Conservation (phyloP, 1,139 yeast species). For the Yamadazyma triangularis region DNA sequence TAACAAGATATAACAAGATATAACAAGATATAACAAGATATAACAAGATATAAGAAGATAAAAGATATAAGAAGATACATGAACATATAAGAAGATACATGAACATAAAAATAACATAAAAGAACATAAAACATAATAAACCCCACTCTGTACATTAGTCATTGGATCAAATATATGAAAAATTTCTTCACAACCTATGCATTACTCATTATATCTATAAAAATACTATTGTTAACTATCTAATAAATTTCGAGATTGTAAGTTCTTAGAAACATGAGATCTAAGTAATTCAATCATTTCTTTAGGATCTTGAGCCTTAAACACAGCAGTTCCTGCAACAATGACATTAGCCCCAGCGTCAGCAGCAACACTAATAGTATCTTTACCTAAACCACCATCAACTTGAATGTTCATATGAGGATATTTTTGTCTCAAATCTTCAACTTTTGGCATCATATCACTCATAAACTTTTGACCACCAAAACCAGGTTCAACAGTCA, state of each 20-base stretch:
- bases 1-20: not conserved
- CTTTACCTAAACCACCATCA: slow-evolving; percentile 93
- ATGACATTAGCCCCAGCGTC: slow-evolving; percentile 96
- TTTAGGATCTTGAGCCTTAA: slow-evolving; percentile 73
- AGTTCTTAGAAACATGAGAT: slow-evolving; percentile 45
- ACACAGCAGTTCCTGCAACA: slow-evolving; percentile 96
- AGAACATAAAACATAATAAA: no score
- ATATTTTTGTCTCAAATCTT: slow-evolving; percentile 61
- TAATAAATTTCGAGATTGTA: slow-evolving; percentile 23
- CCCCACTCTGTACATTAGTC: no score
- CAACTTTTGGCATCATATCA: slow-evolving; percentile 95
- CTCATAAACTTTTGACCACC: slow-evolving; percentile 98
- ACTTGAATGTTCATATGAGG: slow-evolving; percentile 89
- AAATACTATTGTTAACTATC: slow-evolving; percentile 4
- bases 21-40: not conserved
- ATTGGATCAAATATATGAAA: no score
- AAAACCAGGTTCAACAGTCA: slow-evolving; percentile 99
- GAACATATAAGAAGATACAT: no score
- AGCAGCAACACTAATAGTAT: slow-evolving; percentile 80
- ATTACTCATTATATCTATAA: not conserved
- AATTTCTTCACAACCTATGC: not conserved
- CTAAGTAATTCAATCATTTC: slow-evolving; percentile 69
- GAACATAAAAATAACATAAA: no score
- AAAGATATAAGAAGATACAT: no score
- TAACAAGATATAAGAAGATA: no score